These are phyloP conservation scores for Metschnikowia shivogae DNA, from an alignment of 805 yeast species.

Conservation along the genomic window DNA sequence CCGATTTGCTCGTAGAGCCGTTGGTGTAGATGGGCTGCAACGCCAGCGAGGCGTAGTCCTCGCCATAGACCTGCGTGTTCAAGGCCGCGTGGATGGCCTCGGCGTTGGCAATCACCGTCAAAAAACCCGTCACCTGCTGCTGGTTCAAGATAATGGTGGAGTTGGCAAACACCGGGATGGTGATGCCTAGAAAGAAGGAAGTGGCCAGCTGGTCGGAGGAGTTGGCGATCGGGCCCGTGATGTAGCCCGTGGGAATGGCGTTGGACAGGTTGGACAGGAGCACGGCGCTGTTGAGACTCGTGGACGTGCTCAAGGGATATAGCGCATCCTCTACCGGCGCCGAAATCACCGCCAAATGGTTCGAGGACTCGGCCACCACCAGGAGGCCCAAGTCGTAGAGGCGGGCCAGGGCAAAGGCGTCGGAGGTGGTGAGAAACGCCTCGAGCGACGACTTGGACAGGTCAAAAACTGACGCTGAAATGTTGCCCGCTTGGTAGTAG, in stretches of 20 bases:
- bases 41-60: slow-evolving; percentile 30
- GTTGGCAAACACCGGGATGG: slow-evolving; percentile 71
- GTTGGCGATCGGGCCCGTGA: slow-evolving; percentile 65
- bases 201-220: slow-evolving; percentile 18
- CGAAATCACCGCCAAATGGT: slow-evolving; percentile 25
- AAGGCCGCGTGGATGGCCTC: slow-evolving; percentile 27
- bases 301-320: slow-evolving; percentile 49
- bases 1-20: slow-evolving; percentile 28
- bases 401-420: slow-evolving; percentile 57
- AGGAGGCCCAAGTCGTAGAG: slow-evolving; percentile 59
- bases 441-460: slow-evolving; percentile 46
- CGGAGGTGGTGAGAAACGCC: slow-evolving; percentile 62
- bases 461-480: slow-evolving; percentile 40
- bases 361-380: slow-evolving; percentile 39
- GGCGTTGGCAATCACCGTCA: slow-evolving; percentile 50
- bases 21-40: slow-evolving; percentile 30
- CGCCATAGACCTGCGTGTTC: slow-evolving; percentile 10
- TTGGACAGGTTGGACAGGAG: slow-evolving; percentile 14
- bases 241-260: slow-evolving; percentile 21
- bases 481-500: slow-evolving; percentile 69
- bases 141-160: slow-evolving; percentile 57
- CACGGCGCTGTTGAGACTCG: slow-evolving; percentile 42
- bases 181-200: slow-evolving; percentile 62
- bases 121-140: slow-evolving; percentile 63
- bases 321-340: slow-evolving; percentile 32